Evolutionary conservation across 164 flowering plant species (phyloP).

Genomic region (Kalanchoe fedtschenkoi): DNA sequence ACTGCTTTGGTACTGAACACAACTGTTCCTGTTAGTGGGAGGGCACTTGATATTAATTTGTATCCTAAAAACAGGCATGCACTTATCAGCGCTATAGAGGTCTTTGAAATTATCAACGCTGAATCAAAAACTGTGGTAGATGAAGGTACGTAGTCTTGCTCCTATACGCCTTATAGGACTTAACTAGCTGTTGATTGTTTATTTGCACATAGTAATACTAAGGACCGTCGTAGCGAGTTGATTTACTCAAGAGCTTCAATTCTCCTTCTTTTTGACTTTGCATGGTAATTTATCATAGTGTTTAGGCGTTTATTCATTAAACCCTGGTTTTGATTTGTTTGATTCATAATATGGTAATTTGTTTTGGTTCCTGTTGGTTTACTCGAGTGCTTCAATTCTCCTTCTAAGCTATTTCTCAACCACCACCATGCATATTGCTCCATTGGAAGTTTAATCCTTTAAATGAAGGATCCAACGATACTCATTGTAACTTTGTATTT

Average conservation of each 20-base stretch:
- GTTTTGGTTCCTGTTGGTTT: no score
- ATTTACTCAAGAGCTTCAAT: background rate
- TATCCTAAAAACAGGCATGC: slow-evolving; percentile 64
- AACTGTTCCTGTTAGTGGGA: slow-evolving; percentile 68
- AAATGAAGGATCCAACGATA: no score
- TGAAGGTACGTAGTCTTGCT: slow-evolving; percentile 50
- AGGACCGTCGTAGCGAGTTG: background rate
- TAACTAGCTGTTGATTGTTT: background rate
- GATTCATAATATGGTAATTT: no score
- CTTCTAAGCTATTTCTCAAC: background rate
- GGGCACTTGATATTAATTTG: slow-evolving; percentile 57
- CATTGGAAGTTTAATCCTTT: no score
- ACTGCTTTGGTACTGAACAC: slow-evolving; percentile 75
- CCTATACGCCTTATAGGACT: background rate
- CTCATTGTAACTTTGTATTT: background rate
- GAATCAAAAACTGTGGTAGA: slow-evolving; percentile 54
- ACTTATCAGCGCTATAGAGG: slow-evolving; percentile 76
- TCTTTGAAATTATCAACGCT: slow-evolving; percentile 61
- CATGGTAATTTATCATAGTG: background rate
- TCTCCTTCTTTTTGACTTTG: background rate
- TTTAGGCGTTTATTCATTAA: background rate
- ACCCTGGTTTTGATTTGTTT: background rate
- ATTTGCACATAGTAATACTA: background rate
- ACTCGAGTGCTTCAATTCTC: no score
- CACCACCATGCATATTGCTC: no score